A percentile compares a stretch with the other conserved stretches of the same genome.
These are phyloP conservation scores for Taiozyma sp. DNA, from an alignment of 1,139 yeast species.

Conservation along the genomic window DNA sequence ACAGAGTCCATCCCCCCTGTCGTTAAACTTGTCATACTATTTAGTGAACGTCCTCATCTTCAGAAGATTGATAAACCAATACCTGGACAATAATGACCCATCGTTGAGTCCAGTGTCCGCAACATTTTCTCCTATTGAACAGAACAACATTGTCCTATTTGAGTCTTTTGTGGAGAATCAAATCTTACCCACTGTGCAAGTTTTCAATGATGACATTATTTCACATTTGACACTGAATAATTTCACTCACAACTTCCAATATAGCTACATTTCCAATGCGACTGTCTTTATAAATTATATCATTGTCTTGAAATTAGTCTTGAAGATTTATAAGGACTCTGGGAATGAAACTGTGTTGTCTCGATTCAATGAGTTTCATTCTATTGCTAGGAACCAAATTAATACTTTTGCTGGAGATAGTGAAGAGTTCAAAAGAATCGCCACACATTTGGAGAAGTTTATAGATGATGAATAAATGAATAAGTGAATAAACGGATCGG, in stretches of 20 bases:
- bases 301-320: slow-evolving; percentile 2
- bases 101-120: neutral
- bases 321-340: neutral
- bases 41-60: slow-evolving; percentile 20
- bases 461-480: slow-evolving; percentile 5
- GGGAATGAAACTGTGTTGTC: slow-evolving; percentile 10
- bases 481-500: too few relatives aligned
- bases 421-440: slow-evolving; percentile 11
- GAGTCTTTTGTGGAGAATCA: slow-evolving; percentile 5
- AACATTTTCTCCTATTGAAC: neutral
- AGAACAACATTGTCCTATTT: neutral
- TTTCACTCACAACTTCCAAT: neutral
- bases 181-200: slow-evolving; percentile 4
- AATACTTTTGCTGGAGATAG: neutral
- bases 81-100: neutral
- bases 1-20: slow-evolving; percentile 14
- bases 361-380: slow-evolving; percentile 7
- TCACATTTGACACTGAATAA: neutral
- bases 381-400: neutral
- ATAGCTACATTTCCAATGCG: neutral
- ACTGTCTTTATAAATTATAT: slow-evolving; percentile 4
- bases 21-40: slow-evolving; percentile 22
- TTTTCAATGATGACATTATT: neutral
- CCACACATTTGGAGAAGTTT: slow-evolving; percentile 9
- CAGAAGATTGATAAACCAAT: slow-evolving; percentile 13